Evolutionary conservation across 148 eudicot species (phyloP).

Genomic region (Amaranthus cruentus): DNA sequence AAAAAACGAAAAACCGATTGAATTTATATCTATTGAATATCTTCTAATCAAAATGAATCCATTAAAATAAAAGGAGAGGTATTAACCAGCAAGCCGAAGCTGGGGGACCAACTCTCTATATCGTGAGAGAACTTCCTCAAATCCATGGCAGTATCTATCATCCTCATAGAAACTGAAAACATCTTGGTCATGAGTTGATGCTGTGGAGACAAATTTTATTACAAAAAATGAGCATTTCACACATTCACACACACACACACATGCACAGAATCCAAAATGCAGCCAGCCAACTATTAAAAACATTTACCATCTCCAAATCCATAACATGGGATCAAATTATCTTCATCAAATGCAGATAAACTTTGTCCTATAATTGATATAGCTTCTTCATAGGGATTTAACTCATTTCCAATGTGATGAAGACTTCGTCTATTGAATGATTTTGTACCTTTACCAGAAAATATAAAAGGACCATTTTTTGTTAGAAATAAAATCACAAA

Average conservation of each 20-base stretch:
- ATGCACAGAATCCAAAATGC: background rate
- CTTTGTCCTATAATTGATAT: slow-evolving; percentile 95
- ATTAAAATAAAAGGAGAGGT: slow-evolving; percentile 3
- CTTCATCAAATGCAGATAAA: slow-evolving; percentile 88
- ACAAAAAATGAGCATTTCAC: background rate
- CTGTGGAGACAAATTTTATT: slow-evolving; percentile 32
- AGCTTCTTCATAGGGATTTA: slow-evolving; percentile 90
- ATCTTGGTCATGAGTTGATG: slow-evolving; percentile 97
- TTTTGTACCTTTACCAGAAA: slow-evolving; percentile 48
- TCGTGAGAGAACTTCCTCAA: slow-evolving; percentile 79
- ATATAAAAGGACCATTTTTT: slow-evolving; percentile 1
- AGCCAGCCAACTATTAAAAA: background rate
- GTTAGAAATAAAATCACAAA: slow-evolving; percentile 11
- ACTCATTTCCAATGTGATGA: slow-evolving; percentile 71
- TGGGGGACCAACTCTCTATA: slow-evolving; percentile 88
- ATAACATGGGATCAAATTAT: slow-evolving; percentile 91
- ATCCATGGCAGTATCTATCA: slow-evolving; percentile 76
- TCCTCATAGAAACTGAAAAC: slow-evolving; percentile 89
- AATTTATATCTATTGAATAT: background rate
- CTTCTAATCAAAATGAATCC: background rate
- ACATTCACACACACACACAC: background rate
- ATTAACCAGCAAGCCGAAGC: slow-evolving; percentile 77
- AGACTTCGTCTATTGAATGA: slow-evolving; percentile 73
- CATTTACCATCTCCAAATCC: slow-evolving; percentile 97
- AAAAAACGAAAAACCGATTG: background rate